phyloP scores from a whole-genome alignment of 768 basidiomycete genomes.

The Leccinum sublutescens region DNA sequence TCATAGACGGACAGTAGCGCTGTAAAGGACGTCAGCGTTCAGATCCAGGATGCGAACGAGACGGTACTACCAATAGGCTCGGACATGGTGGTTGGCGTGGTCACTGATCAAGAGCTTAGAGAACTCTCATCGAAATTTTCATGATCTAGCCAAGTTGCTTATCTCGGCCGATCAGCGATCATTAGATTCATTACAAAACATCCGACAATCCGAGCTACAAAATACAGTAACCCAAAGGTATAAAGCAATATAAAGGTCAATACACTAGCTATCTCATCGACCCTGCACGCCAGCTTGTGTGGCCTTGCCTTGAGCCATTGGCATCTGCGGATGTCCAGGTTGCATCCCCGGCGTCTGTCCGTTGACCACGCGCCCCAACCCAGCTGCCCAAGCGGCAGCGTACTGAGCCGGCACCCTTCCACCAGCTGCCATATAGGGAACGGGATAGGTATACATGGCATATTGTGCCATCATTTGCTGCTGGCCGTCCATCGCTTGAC shows the following conservation, averaged over 20 bases:
- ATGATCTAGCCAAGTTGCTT: slow-evolving; percentile 8
- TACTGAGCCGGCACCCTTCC: slow-evolving; percentile 22
- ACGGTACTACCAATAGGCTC: slow-evolving; percentile 27
- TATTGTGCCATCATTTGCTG: slow-evolving; percentile 34
- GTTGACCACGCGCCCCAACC: slow-evolving; percentile 23
- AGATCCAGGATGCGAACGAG: not conserved
- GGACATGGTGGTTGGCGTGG: slow-evolving; percentile 31
- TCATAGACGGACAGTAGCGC: slow-evolving; percentile 96
- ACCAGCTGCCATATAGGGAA: slow-evolving; percentile 18
- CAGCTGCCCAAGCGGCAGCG: slow-evolving; percentile 22
- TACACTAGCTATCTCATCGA: slow-evolving; percentile 25
- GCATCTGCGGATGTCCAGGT: slow-evolving; percentile 29
- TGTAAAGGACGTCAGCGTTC: slow-evolving; percentile 29
- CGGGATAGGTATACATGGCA: slow-evolving; percentile 26
- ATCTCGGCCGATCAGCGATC: slow-evolving; percentile 18
- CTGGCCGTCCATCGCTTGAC: slow-evolving; percentile 24
- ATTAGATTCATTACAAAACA: slow-evolving; percentile 4
- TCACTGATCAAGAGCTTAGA: slow-evolving; percentile 10
- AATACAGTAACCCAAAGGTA: slow-evolving; percentile 16
- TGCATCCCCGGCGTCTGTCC: slow-evolving; percentile 31
- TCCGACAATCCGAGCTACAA: not conserved
- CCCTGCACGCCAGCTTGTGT: slow-evolving; percentile 34
- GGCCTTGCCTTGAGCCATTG: slow-evolving; percentile 33
- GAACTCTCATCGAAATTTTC: not conserved
- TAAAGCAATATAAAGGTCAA: slow-evolving; percentile 4